phyloP scores from a whole-genome alignment of 345 rosid genomes.

The Anastatica hierochuntica region DNA sequence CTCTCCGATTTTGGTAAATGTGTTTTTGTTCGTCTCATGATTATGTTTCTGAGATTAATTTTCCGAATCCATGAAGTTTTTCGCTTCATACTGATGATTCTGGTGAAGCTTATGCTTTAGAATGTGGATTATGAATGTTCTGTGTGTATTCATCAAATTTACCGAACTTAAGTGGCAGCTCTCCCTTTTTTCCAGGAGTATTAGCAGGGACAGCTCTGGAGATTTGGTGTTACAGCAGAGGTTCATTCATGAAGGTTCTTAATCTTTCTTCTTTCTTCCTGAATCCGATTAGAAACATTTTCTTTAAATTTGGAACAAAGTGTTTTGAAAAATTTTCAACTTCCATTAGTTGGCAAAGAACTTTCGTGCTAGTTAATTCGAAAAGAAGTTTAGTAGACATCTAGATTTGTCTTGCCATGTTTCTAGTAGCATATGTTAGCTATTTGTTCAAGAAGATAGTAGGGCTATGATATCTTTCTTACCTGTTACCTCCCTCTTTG shows the following conservation, averaged over 20 bases:
- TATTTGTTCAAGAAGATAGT: not conserved
- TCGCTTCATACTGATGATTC: not conserved
- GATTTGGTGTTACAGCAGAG: constrained; percentile 53
- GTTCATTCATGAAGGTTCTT: constrained; percentile 39
- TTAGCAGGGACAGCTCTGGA: constrained; percentile 34
- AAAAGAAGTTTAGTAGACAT: not conserved
- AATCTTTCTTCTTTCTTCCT: not conserved
- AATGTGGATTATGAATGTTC: not conserved
- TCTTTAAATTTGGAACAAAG: not conserved
- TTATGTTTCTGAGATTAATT: not conserved
- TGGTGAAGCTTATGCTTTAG: not conserved
- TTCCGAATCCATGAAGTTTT: not conserved
- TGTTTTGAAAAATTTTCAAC: not conserved
- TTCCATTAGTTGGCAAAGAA: not conserved
- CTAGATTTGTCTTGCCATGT: not conserved
- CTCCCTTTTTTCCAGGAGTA: constrained; percentile 51
- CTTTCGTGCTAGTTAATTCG: not conserved
- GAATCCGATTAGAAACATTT: not conserved
- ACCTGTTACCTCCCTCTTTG: constrained; percentile 5
- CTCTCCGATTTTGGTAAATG: constrained; percentile 72
- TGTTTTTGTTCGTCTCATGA: not conserved
- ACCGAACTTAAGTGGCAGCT: not conserved
- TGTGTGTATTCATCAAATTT: not conserved
- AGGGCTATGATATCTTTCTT: constrained; percentile 2
- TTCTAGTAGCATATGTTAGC: not conserved